Evolutionary conservation across 352 stramenopile species (phyloP).

Genomic region (Phytophthora syringae): DNA sequence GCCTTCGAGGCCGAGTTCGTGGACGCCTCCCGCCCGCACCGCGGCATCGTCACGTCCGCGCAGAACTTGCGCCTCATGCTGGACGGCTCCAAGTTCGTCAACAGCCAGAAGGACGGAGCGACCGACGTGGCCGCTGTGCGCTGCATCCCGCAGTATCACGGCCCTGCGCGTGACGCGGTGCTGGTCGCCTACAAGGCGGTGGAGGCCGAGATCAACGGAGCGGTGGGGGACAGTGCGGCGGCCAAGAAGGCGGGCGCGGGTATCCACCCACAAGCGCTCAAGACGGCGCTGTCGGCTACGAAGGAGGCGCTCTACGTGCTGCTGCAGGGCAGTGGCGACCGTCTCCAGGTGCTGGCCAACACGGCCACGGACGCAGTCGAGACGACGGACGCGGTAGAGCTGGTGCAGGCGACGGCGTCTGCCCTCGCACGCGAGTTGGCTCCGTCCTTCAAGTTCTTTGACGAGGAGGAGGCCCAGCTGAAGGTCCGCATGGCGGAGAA

Average conservation of each 20-base stretch:
- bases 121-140: constrained; percentile 53
- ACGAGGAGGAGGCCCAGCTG: constrained; percentile 64
- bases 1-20: constrained; percentile 89
- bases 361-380: constrained; percentile 14
- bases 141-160: constrained; percentile 87
- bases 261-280: constrained; percentile 70
- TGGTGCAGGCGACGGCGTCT: constrained; percentile 51
- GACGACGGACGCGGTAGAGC: constrained; percentile 47
- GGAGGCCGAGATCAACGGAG: constrained; percentile 76
- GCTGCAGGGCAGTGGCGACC: constrained; percentile 60
- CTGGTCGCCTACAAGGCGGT: constrained; percentile 71
- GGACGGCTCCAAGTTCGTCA: constrained; percentile 87
- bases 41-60: constrained; percentile 87
- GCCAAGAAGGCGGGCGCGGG: constrained; percentile 41
- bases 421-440: constrained; percentile 58
- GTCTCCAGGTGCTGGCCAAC: constrained; percentile 41
- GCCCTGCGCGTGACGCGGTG: constrained; percentile 73
- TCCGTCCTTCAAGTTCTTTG: constrained; percentile 63
- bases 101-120: constrained; percentile 49
- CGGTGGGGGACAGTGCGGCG: constrained; percentile 24
- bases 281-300: constrained; percentile 62
- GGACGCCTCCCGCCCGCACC: constrained; percentile 81
- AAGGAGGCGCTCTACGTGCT: constrained; percentile 67
- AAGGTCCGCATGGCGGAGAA: constrained; percentile 63
- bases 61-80: constrained; percentile 89